Evolutionary conservation across 164 flowering plant species (phyloP).

Genomic region (Vitis vinifera): ASM3070453v1 NC_081817.1:4348001-4348500

Average conservation of each 20-base stretch:
- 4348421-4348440: slow-evolving; percentile 11
- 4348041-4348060: too few relatives aligned
- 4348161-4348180: neutral
- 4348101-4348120: too few relatives aligned
- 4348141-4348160: neutral
- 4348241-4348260: slow-evolving; percentile 8
- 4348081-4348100: too few relatives aligned
- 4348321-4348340: slow-evolving; percentile 47
- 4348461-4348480: slow-evolving; percentile 29
- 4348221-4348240: slow-evolving; percentile 7
- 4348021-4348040: too few relatives aligned
- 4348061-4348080: too few relatives aligned
- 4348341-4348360: slow-evolving; percentile 22
- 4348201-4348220: neutral
- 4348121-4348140: too few relatives aligned
- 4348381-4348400: slow-evolving; percentile 28
- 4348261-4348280: slow-evolving; percentile 20
- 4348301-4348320: neutral
- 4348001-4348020: too few relatives aligned
- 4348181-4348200: neutral
- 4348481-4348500: slow-evolving; percentile 21
- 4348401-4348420: slow-evolving; percentile 28
- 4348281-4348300: slow-evolving; percentile 6
- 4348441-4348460: slow-evolving; percentile 14
- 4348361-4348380: slow-evolving; percentile 17